Evolutionary conservation across 2,329 filamentous ascomycete species (phyloP).

Genomic region (Stachybotrys echinatus): DNA sequence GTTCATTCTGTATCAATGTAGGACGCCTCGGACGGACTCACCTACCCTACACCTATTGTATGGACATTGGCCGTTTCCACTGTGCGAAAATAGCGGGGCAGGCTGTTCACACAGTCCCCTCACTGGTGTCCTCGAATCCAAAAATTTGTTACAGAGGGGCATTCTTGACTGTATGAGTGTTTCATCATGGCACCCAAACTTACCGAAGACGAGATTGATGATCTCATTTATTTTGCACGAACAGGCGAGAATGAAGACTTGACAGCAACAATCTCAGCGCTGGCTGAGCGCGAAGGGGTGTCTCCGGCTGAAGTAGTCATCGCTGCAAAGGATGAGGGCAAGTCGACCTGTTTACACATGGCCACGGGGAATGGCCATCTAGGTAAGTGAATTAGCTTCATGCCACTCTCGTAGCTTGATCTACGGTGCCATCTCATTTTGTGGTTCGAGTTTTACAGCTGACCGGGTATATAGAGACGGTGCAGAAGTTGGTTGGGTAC

Average conservation of each 20-base stretch:
- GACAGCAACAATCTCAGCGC: conserved; percentile 46
- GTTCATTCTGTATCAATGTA: no score
- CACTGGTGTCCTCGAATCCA: conserved; percentile 17
- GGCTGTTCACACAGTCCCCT: conserved; percentile 31
- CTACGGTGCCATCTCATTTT: no score
- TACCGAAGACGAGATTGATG: conserved; percentile 78
- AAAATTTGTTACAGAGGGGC: conserved; percentile 15
- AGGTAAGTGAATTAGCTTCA: conserved; percentile 43
- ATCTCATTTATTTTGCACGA: conserved; percentile 83
- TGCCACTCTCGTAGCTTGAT: no score
- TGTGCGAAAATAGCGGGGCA: conserved; percentile 30
- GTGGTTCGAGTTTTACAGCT: no score
- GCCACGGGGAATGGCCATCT: conserved; percentile 84
- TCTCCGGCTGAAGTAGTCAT: conserved; percentile 60
- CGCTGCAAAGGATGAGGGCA: conserved; percentile 67
- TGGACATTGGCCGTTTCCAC: conserved; percentile 12
- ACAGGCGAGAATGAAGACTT: conserved; percentile 71
- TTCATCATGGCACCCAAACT: conserved; percentile 46
- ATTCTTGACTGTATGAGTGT: neutral
- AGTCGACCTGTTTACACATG: conserved; percentile 84
- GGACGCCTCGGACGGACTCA: neutral
- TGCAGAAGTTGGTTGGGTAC: conserved; percentile 35
- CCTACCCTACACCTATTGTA: conserved; percentile 14
- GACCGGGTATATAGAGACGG: conserved; percentile 41
- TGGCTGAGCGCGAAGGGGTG: conserved; percentile 58